Conservation (phyloP, 2,329 filamentous ascomycete species). For the Cladosporium sp. region DNA sequence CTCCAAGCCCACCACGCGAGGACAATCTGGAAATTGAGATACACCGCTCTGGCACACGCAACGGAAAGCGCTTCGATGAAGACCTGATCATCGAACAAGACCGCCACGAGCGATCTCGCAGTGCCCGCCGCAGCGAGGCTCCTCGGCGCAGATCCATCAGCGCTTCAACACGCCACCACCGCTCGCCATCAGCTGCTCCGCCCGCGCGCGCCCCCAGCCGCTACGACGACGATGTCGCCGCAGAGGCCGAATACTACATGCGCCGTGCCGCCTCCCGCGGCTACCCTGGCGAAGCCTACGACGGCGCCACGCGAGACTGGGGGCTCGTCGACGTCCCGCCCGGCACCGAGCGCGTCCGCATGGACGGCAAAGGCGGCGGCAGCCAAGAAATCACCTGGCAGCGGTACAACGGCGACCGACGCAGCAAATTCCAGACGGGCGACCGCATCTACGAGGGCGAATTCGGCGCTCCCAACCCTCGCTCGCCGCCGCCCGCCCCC, state of each 20-base stretch:
- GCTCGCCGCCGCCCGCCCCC: slow-evolving; percentile 23
- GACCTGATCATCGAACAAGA: slow-evolving; percentile 59
- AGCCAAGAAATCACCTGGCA: slow-evolving; percentile 74
- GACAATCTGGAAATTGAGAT: slow-evolving; percentile 55
- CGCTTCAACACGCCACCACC: slow-evolving; percentile 29
- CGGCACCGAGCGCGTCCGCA: slow-evolving; percentile 74
- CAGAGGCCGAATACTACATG: slow-evolving; percentile 59
- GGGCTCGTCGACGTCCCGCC: slow-evolving; percentile 79
- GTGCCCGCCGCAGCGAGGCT: slow-evolving; percentile 41
- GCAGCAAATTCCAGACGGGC: slow-evolving; percentile 70
- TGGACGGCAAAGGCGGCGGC: slow-evolving; percentile 75
- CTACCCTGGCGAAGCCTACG: slow-evolving; percentile 67
- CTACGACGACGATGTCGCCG: slow-evolving; percentile 48
- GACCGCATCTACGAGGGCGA: slow-evolving; percentile 49
- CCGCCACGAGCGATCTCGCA: slow-evolving; percentile 24
- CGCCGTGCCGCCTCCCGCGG: slow-evolving; percentile 66
- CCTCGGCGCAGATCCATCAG: slow-evolving; percentile 21
- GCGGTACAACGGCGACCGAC: slow-evolving; percentile 71
- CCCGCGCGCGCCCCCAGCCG: slow-evolving; percentile 46
- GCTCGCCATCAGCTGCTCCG: slow-evolving; percentile 29
- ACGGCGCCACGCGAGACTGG: slow-evolving; percentile 74
- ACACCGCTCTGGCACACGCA: slow-evolving; percentile 45
- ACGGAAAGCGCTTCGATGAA: slow-evolving; percentile 54
- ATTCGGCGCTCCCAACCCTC: slow-evolving; percentile 30
- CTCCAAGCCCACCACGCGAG: slow-evolving; percentile 52